These are phyloP conservation scores for Aspergillus piperis DNA, from an alignment of 2,329 filamentous ascomycete species.

Conservation along the genomic window DNA sequence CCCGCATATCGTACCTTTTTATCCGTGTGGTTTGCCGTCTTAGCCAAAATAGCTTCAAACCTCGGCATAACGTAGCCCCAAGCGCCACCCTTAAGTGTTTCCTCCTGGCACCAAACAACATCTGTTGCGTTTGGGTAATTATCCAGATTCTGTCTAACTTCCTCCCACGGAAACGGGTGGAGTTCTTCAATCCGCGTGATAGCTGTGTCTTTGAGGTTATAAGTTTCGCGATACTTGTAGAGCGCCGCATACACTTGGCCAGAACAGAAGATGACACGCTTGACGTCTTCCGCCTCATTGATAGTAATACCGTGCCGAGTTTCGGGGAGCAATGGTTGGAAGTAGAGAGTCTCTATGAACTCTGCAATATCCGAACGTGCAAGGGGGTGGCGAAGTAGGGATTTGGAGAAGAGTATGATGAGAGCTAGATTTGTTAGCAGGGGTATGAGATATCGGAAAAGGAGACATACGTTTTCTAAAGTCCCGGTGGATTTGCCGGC, in stretches of 20 bases:
- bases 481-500: constrained; percentile 97
- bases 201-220: constrained; percentile 85
- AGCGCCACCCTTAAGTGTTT: constrained; percentile 93
- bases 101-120: constrained; percentile 96
- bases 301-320: constrained; percentile 77
- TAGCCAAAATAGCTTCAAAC: constrained; percentile 92
- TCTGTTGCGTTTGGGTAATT: constrained; percentile 96
- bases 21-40: constrained; percentile 65
- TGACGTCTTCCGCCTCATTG: constrained; percentile 79
- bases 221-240: constrained; percentile 83
- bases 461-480: constrained; percentile 90
- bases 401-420: constrained; percentile 97
- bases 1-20: too few species aligned
- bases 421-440: constrained; percentile 61
- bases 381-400: constrained; percentile 88
- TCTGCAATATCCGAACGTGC: constrained; percentile 88
- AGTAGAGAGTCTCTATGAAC: constrained; percentile 87
- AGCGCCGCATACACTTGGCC: constrained; percentile 93
- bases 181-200: constrained; percentile 96
- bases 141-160: constrained; percentile 94
- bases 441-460: neutral
- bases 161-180: constrained; percentile 98
- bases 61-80: constrained; percentile 96
- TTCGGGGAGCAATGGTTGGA: constrained; percentile 95
- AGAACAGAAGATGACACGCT: constrained; percentile 90